Base-by-base conservation (phyloP, 331 rosid genomes). In the Dryas integrifolia region DNA sequence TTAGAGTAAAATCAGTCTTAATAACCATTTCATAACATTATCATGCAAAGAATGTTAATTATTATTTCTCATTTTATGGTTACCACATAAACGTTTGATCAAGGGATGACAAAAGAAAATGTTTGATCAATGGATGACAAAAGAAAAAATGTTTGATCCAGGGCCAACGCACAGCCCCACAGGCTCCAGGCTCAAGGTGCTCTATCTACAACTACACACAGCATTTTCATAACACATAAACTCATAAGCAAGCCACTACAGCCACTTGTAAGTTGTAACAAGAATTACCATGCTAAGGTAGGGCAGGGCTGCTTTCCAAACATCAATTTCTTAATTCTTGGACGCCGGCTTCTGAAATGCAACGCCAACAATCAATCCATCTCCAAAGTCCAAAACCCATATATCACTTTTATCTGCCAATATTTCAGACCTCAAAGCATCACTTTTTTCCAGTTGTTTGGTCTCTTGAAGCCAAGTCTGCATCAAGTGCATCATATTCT, bases 391-490 rank as follows among this genome's bases (percentile, higher is more conserved):
- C 65, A 14, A 35, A 59, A 44, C 15, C 15, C 67, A 1, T n/a
- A 1, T n/a, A 2, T 3, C 21, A 61, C 12, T 13, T 5, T 50
- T 50, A 50, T 44, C 48, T 15, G 41, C 70, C 21, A 41, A 14
- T 7, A 26, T 40, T 46, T 43, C 70, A 24, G 6, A 26, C 26
- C 24, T 24, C 70, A 47, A 44, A 18, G 18, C 70, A 46, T 9
- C 49, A 59, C 15, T 15, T 61, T 18, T 61, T 49, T 24, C 53
- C 0, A 43, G 5, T 16, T 69, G 51, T 68, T 35, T 53, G 41
- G 51, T 39, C 74, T 6, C 51, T 44, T 55, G 5, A 18, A 55
- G 40, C 52, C 64, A 53, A 70, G 65, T 56, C 62, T 38, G 61
- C 62, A 69, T 16, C 12, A 69, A 9, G 4, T 67, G 58, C 46